Evolutionary conservation across 306 rosid species (phyloP), one percentile per base, ranked within the genome.

Genomic region (Cercis canadensis): DNA sequence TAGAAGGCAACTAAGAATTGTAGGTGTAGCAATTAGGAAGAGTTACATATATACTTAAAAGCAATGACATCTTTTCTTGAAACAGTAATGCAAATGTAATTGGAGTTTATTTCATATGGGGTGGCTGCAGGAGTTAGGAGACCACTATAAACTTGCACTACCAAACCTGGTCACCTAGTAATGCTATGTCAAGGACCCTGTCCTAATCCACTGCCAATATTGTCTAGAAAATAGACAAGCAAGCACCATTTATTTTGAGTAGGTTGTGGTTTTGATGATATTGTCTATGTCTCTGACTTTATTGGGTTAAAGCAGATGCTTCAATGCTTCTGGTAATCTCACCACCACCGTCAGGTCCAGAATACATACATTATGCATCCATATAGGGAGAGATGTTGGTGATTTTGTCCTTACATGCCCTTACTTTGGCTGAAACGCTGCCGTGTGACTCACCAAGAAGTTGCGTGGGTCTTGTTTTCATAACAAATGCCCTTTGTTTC

Each of bases 381-480:
- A n/a, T n/a, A 37, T 6, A 12, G 53, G 65, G 61, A 52, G 56
- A 18, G 5, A 63, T 62, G 54, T 31, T 31, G 77, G 70, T 41
- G 64, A 54, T 8, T 31, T 54, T n/a, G 50, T 73, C 56, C 78
- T 44, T 70, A 45, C 66, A 62, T 53, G 47, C 21, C 56, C n/a
- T n/a, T n/a, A n/a, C 3, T 24, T 43, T 51, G 44, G 46, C 34
- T 11, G 54, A 41, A 62, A 62, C 61, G 60, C 11, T 62, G 60
- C 59, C 74, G 32, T 32, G 57, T 57, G 37, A 64, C 51, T 67
- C 29, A 51, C 49, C 41, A 34, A 21, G 57, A 60, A 56, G 50
- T 43, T 73, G 57, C 58, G 54, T 70, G 81, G 69, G n/a, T 70
- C 56, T 74, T 47, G 70, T 56, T 58, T 51, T 39, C 78, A 47